Percentiles rank a stretch among this genome's conserved stretches.
These are phyloP conservation scores for Leucogyrophana mollusca DNA, from an alignment of 768 basidiomycete genomes.

Conservation along the genomic window DNA sequence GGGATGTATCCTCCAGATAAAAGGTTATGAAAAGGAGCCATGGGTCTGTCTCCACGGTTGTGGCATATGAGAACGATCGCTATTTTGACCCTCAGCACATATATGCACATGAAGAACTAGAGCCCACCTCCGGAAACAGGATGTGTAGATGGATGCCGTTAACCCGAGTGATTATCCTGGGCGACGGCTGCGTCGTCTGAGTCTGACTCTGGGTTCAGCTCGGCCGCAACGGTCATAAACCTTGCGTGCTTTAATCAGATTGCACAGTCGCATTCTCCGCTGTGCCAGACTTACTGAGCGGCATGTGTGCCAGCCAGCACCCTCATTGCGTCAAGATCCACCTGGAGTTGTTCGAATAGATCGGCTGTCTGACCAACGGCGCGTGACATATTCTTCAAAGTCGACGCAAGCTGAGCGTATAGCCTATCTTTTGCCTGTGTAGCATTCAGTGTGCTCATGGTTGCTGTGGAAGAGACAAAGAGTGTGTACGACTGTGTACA, in stretches of 20 bases:
- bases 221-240: constrained; percentile 51
- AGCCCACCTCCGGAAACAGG: too few species aligned
- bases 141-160: too few species aligned
- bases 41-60: too few species aligned
- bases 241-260: constrained; percentile 20
- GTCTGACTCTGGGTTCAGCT: constrained; percentile 35
- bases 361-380: constrained; percentile 73
- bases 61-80: too few species aligned
- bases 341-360: constrained; percentile 72
- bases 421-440: constrained; percentile 80
- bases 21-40: too few species aligned
- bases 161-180: too few species aligned
- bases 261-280: too few species aligned
- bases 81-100: too few species aligned
- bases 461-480: too few species aligned
- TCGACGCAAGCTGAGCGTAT: constrained; percentile 73
- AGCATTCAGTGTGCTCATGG: constrained; percentile 45
- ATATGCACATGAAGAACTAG: too few species aligned
- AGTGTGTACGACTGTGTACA: too few species aligned
- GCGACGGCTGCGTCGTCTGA: constrained; percentile 1
- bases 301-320: constrained; percentile 77
- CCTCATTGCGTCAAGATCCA: constrained; percentile 76
- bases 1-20: too few species aligned
- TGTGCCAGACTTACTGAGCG: constrained; percentile 60
- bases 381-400: constrained; percentile 63